phyloP scores from a whole-genome alignment of 345 rosid genomes.

The Heritiera littoralis region DNA sequence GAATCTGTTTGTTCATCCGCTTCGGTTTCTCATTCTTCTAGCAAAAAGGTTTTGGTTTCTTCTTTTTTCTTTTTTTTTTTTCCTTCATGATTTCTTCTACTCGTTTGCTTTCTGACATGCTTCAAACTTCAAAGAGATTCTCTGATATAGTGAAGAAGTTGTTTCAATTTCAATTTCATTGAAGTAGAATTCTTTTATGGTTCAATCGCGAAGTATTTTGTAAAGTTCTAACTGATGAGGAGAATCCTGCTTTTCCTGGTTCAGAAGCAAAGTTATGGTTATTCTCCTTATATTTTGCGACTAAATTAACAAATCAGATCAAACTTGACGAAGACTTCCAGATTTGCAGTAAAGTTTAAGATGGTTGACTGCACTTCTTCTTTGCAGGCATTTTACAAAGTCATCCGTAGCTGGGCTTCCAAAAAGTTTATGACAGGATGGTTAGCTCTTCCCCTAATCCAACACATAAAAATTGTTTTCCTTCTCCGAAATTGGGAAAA shows the following conservation, averaged over 20 bases:
- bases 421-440: slow-evolving; percentile 78
- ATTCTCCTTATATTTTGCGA: background rate
- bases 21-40: slow-evolving; percentile 41
- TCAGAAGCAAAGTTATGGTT: background rate
- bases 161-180: background rate
- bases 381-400: slow-evolving; percentile 59
- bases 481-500: too few species aligned
- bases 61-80: too few species aligned
- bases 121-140: too few species aligned
- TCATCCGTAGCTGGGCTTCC: slow-evolving; percentile 68
- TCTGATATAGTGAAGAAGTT: too few species aligned
- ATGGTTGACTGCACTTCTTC: background rate
- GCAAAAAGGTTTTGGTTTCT: slow-evolving; percentile 46
- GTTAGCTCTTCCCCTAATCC: slow-evolving; percentile 33
- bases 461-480: background rate
- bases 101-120: background rate
- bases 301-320: background rate
- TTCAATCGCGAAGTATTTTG: background rate
- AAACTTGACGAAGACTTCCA: background rate
- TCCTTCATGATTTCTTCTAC: background rate
- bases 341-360: background rate
- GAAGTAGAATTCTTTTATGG: background rate
- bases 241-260: background rate
- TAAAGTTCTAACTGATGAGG: background rate
- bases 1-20: slow-evolving; percentile 29